phyloP scores from a whole-genome alignment of 139 green algal species.

The Chlorella sorokiniana region DNA sequence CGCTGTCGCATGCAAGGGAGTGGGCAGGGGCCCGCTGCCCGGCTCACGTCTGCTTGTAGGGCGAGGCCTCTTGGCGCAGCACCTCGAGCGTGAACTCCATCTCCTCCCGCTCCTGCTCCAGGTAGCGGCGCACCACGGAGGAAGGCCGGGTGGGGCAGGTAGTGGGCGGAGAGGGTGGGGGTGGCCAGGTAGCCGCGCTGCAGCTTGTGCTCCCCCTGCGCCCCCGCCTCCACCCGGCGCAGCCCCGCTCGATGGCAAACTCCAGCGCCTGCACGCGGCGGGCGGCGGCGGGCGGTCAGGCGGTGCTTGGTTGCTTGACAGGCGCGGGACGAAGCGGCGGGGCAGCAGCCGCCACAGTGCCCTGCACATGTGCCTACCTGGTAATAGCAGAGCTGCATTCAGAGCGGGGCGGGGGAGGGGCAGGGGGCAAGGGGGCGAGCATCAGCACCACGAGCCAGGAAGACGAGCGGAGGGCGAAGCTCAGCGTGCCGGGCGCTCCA shows the following conservation, averaged over 20 bases:
- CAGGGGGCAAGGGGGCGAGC: not conserved
- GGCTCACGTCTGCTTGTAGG: slow-evolving; percentile 53
- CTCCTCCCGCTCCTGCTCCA: slow-evolving; percentile 54
- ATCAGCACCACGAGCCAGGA: not conserved
- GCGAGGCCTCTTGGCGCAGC: slow-evolving; percentile 52
- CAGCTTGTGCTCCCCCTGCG: slow-evolving; percentile 95
- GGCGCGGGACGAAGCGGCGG: too few species aligned
- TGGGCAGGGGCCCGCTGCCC: not conserved
- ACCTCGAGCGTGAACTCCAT: slow-evolving; percentile 62
- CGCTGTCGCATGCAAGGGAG: not conserved
- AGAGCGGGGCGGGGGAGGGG: not conserved
- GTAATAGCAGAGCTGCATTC: slow-evolving; percentile 34
- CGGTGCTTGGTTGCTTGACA: too few species aligned
- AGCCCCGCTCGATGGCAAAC: slow-evolving; percentile 50
- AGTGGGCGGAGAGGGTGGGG: slow-evolving; percentile 82
- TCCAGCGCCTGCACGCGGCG: too few species aligned
- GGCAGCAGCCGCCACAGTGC: too few species aligned
- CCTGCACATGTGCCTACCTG: too few species aligned
- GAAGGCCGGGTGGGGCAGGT: slow-evolving; percentile 71
- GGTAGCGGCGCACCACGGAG: slow-evolving; percentile 22
- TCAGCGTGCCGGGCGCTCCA: not conserved
- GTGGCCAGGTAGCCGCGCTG: slow-evolving; percentile 87
- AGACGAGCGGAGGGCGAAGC: not conserved
- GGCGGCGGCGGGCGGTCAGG: too few species aligned
- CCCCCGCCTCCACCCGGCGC: slow-evolving; percentile 85